These are phyloP conservation scores for Ascochyta fabae DNA, from an alignment of 2,329 filamentous ascomycete genomes.

Conservation along the genomic window DNA sequence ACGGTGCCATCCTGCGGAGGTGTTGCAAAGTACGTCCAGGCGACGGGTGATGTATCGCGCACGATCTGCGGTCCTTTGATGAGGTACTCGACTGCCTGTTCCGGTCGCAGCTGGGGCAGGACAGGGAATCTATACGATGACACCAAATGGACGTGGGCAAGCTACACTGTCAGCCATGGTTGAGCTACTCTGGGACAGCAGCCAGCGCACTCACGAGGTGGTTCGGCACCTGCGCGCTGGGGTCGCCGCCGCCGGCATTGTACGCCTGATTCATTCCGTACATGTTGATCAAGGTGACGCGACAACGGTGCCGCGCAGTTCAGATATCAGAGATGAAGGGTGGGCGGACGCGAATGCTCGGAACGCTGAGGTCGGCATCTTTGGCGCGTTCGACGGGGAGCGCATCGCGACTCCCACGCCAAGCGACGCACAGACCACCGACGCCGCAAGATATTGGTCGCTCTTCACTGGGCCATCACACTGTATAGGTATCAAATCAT, in stretches of 20 bases:
- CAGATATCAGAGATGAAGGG: not conserved
- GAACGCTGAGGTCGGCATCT: constrained; percentile 2
- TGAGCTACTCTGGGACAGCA: constrained; percentile 10
- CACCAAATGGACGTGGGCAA: constrained; percentile 88
- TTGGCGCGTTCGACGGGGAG: constrained; percentile 12
- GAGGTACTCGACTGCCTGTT: constrained; percentile 83
- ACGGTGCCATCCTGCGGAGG: constrained; percentile 79
- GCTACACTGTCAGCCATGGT: constrained; percentile 56
- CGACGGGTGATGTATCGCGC: constrained; percentile 83
- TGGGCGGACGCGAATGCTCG: constrained; percentile 11
- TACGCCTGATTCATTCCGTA: constrained; percentile 45
- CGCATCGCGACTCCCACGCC: constrained; percentile 15
- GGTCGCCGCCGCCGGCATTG: constrained; percentile 36
- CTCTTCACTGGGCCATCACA: not conserved
- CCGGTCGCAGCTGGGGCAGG: constrained; percentile 72
- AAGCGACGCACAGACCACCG: constrained; percentile 8
- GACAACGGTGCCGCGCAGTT: constrained; percentile 33
- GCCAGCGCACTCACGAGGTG: constrained; percentile 37
- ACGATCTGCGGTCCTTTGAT: constrained; percentile 84
- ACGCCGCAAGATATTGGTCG: not conserved
- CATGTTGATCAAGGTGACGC: constrained; percentile 35
- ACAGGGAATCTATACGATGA: constrained; percentile 82
- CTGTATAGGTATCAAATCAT: not conserved
- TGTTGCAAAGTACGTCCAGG: constrained; percentile 88
- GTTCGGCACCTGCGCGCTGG: constrained; percentile 45